Percentiles rank a stretch among this genome's conserved stretches.
Conservation (phyloP, 2,329 filamentous ascomycete species). For the Alternaria viburni region DNA sequence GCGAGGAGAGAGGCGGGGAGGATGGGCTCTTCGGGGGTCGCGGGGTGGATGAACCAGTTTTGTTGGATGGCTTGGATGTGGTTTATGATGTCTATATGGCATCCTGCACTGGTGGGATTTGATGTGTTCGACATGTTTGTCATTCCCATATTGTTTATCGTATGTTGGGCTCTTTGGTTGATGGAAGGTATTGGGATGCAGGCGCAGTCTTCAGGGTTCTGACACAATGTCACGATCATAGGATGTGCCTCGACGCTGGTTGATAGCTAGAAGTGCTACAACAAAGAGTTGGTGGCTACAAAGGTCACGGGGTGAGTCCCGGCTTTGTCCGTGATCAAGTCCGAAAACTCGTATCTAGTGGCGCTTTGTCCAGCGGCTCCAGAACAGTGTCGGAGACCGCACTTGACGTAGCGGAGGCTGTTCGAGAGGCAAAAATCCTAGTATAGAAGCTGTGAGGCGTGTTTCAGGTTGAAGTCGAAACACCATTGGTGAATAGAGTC, state of each 20-base stretch:
- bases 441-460: neutral
- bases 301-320: neutral
- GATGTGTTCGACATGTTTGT: neutral
- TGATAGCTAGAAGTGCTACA: neutral
- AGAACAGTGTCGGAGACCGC: neutral
- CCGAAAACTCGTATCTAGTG: neutral
- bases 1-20: neutral
- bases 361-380: neutral
- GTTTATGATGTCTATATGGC: neutral
- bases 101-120: neutral
- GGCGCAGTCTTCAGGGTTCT: too few species aligned
- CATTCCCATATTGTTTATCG: neutral
- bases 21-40: neutral
- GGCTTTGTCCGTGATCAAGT: neutral
- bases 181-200: neutral
- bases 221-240: neutral
- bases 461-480: neutral
- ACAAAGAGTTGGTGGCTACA: neutral
- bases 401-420: slow-evolving; percentile 22
- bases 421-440: neutral
- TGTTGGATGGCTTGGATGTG: slow-evolving; percentile 1
- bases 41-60: slow-evolving; percentile 6
- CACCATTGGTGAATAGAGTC: neutral
- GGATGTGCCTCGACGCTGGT: neutral
- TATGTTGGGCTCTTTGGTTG: neutral